These are phyloP conservation scores for Podila epigama DNA, from an alignment of 192 early-diverging fungal species.

Conservation along the genomic window DNA sequence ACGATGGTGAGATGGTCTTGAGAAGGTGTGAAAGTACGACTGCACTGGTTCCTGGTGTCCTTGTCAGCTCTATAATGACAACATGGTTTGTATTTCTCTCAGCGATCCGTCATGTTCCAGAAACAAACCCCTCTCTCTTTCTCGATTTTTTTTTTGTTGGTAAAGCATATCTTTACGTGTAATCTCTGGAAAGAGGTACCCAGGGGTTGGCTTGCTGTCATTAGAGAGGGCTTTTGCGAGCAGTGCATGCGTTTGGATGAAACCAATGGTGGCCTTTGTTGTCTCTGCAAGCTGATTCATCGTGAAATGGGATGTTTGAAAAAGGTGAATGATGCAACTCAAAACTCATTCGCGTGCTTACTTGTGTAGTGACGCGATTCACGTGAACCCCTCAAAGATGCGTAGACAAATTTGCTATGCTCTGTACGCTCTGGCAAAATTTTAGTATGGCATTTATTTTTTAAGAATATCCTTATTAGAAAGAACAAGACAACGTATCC, in stretches of 20 bases:
- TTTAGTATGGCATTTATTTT: too few relatives aligned
- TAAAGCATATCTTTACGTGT: slow-evolving; percentile 6
- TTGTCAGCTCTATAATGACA: slow-evolving; percentile 18
- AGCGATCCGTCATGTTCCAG: not conserved
- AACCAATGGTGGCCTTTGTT: slow-evolving; percentile 30
- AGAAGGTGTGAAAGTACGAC: slow-evolving; percentile 26
- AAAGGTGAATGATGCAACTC: too few relatives aligned
- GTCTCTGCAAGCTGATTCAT: slow-evolving; percentile 43
- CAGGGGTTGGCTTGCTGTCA: slow-evolving; percentile 42
- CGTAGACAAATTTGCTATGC: too few relatives aligned
- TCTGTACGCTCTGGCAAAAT: too few relatives aligned
- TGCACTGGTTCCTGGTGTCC: slow-evolving; percentile 18
- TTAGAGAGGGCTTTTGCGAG: slow-evolving; percentile 38
- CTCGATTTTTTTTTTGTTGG: slow-evolving; percentile 4
- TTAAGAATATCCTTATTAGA: too few relatives aligned
- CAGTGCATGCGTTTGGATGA: slow-evolving; percentile 35
- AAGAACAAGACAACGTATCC: too few relatives aligned
- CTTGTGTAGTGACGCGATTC: too few relatives aligned
- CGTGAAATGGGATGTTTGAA: not conserved
- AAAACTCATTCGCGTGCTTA: too few relatives aligned
- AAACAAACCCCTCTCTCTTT: not conserved
- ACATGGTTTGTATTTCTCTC: not conserved
- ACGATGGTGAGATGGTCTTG: slow-evolving; percentile 19
- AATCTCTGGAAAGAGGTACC: slow-evolving; percentile 46
- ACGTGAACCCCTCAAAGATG: too few relatives aligned